These are phyloP conservation scores for Pyronema omphalodes DNA, from an alignment of 495 filamentous ascomycete genomes.

Conservation along the genomic window DNA sequence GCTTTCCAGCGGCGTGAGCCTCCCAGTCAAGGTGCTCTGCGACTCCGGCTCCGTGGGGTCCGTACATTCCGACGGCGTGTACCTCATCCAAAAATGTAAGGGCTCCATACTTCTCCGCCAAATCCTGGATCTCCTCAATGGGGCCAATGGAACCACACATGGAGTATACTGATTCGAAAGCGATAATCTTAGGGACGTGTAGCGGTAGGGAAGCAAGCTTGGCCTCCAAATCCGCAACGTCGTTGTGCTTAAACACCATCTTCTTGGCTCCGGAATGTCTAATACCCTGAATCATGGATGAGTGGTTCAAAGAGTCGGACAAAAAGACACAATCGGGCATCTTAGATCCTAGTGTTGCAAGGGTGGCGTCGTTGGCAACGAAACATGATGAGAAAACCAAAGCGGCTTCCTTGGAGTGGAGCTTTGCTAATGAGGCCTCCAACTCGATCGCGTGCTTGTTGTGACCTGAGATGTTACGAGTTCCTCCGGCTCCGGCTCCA, in stretches of 20 bases:
- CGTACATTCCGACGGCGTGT: constrained; percentile 98
- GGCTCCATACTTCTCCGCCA: constrained; percentile 93
- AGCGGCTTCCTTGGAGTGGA: constrained; percentile 72
- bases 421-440: constrained; percentile 66
- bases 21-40: constrained; percentile 95
- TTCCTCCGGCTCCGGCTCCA: constrained; percentile 87
- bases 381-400: constrained; percentile 94
- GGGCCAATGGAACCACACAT: constrained; percentile 97
- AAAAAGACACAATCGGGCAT: constrained; percentile 90
- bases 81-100: constrained; percentile 97
- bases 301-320: constrained; percentile 89
- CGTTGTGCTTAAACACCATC: constrained; percentile 97
- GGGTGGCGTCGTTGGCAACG: constrained; percentile 93
- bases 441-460: constrained; percentile 82
- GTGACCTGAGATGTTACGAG: constrained; percentile 92
- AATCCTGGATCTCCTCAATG: constrained; percentile 84
- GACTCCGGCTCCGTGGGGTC: constrained; percentile 86
- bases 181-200: constrained; percentile 86
- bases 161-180: constrained; percentile 97
- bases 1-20: constrained; percentile 44
- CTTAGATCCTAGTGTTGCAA: constrained; percentile 89
- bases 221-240: constrained; percentile 68
- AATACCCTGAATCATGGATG: constrained; percentile 99
- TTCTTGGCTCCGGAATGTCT: constrained; percentile 91
- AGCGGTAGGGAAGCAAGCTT: constrained; percentile 76